Base-by-base conservation (phyloP, 2,329 filamentous ascomycete genomes). In the Colletotrichum musae region DNA sequence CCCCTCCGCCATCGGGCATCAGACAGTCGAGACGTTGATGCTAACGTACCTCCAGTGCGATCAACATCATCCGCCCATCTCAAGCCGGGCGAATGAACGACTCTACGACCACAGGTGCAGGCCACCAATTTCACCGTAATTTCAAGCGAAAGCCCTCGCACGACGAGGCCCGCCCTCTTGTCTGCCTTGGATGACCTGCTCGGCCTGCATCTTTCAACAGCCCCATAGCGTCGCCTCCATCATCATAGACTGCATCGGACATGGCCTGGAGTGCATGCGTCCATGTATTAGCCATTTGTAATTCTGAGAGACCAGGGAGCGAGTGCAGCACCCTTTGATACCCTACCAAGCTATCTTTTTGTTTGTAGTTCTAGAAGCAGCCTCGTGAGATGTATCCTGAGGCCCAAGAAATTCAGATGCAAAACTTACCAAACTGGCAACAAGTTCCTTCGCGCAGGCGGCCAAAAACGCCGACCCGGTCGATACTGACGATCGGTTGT, bases 41-140 rank as follows among this genome's bases (percentile, higher is more conserved):
- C 32, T 36, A 10, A 36, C 36, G 18, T 21, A 4, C 52, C 16
- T 24, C 32, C 16, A 58, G 9, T 3, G 10, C 21, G 21, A 13
- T 47, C 7, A 28, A 15, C 16, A 51, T 28, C 9, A 51, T 51
- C 7, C 7, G 1, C 32, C 32, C 9, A 36, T 36, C 32, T 36
- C 32, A 36, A 36, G 32, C 32, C 6, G 7, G 28, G 21, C 48
- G 16, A 52, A 21, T 52, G 26, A 24, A 52, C 21, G 58, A 60
- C 5, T 52, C 32, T 12, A 52, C 47, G 58, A 52, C 32, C 16
- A 4, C 18, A 60, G 58, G 58, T 60, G 58, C 58, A 52, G 58
- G 58, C 26, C 58, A 60, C 58, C 58, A 3, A 28, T 26, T 36
- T 13, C 45, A 41, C 28, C 28, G 2, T 60, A 60, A 52, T 52